Evolutionary conservation across 257 asterid species (phyloP).

Genomic region (Paraleonurus japonicus): DNA sequence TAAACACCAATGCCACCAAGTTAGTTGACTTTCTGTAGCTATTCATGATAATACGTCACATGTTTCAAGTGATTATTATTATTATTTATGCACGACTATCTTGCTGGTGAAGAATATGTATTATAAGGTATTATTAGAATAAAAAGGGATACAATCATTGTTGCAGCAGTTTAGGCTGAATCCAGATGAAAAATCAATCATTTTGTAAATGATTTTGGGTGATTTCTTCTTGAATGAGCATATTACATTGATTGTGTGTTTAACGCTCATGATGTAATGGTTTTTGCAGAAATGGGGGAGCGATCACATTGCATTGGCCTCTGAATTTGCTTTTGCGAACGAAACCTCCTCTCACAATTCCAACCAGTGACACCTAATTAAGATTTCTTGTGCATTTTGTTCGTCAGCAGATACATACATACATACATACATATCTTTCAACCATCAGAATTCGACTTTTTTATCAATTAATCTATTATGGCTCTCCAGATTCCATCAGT

Average conservation of each 20-base stretch:
- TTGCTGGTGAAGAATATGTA: not conserved
- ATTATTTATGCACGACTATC: too few relatives aligned
- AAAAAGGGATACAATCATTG: too few relatives aligned
- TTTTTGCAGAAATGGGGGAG: constrained; percentile 96
- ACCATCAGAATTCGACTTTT: too few relatives aligned
- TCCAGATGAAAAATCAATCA: too few relatives aligned
- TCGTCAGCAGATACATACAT: too few relatives aligned
- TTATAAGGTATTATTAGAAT: too few relatives aligned
- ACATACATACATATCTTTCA: too few relatives aligned
- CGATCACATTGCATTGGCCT: constrained; percentile 92
- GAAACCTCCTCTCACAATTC: constrained; percentile 30
- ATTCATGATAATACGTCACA: not conserved
- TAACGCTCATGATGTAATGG: not conserved
- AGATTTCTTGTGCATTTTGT: too few relatives aligned
- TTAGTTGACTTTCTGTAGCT: not conserved
- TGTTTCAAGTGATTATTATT: not conserved
- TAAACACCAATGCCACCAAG: not conserved
- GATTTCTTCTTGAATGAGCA: too few relatives aligned
- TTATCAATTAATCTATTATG: too few relatives aligned
- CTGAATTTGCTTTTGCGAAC: constrained; percentile 69
- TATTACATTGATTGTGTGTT: not conserved
- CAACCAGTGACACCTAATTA: constrained; percentile 26
- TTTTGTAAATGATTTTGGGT: not conserved
- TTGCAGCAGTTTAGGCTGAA: too few relatives aligned
- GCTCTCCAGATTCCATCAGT: too few relatives aligned